A percentile compares a stretch with the other conserved stretches of the same genome.
phyloP scores from a whole-genome alignment of 73 alveolate genomes.

The Tetrahymena thermophila region DNA sequence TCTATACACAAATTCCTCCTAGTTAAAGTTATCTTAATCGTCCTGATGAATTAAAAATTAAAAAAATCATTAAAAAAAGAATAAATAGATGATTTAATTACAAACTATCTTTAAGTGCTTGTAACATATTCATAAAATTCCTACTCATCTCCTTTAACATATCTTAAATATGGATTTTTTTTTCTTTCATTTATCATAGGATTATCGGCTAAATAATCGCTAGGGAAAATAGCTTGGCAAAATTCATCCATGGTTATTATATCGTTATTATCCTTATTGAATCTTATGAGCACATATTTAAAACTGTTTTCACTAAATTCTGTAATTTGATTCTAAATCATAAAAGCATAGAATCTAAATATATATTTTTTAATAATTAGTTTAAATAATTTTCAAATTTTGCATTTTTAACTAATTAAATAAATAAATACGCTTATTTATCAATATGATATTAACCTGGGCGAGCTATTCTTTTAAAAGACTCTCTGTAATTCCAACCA shows the following conservation, averaged over 20 bases:
- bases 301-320: background rate
- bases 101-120: background rate
- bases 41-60: background rate
- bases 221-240: background rate
- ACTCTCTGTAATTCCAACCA: background rate
- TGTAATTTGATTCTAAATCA: background rate
- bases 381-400: background rate
- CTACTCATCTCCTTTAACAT: background rate
- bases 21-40: background rate
- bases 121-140: background rate
- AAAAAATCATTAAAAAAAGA: background rate
- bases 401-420: background rate
- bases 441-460: background rate
- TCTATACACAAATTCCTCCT: background rate
- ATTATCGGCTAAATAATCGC: background rate
- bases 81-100: background rate
- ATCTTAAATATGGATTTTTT: background rate
- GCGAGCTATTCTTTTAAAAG: background rate
- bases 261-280: background rate
- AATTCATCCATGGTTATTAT: background rate
- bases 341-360: background rate
- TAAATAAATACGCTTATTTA: background rate
- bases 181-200: background rate
- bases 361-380: background rate
- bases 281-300: background rate